These are phyloP conservation scores for Alternaria arborescens DNA, from an alignment of 2,329 filamentous ascomycete species.

Conservation along the genomic window DNA sequence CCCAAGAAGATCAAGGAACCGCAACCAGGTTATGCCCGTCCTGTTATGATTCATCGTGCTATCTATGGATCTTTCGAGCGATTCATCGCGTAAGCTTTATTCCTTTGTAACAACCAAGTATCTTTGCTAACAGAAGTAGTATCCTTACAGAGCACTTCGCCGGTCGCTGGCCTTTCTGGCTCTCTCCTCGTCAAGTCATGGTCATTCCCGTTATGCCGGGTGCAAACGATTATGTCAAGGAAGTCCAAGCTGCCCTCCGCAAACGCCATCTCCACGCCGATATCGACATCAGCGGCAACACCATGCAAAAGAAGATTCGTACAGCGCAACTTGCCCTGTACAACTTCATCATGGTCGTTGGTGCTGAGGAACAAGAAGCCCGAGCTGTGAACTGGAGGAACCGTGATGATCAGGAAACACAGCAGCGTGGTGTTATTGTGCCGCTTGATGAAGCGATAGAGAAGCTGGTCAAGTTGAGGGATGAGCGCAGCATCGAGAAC, in stretches of 20 bases:
- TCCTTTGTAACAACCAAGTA: not conserved
- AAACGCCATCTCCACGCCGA: conserved; percentile 74
- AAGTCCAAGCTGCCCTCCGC: conserved; percentile 75
- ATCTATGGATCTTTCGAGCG: conserved; percentile 76
- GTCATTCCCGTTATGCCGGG: conserved; percentile 80
- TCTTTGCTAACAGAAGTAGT: conserved; percentile 30
- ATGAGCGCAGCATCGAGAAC: conserved; percentile 53
- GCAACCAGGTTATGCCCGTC: conserved; percentile 70
- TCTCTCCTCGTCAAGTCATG: conserved; percentile 82
- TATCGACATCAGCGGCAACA: conserved; percentile 77
- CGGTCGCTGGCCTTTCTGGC: conserved; percentile 90
- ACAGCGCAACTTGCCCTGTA: conserved; percentile 82
- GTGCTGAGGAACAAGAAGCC: conserved; percentile 67
- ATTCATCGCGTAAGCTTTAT: conserved; percentile 64
- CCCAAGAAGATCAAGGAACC: conserved; percentile 40
- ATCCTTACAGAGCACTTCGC: conserved; percentile 86
- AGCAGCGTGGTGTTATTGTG: conserved; percentile 69
- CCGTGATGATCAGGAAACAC: conserved; percentile 68
- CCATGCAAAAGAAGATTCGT: conserved; percentile 88
- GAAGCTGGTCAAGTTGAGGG: conserved; percentile 59
- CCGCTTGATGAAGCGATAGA: conserved; percentile 66
- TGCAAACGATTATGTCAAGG: conserved; percentile 75
- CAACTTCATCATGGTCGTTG: conserved; percentile 81
- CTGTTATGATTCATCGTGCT: conserved; percentile 87
- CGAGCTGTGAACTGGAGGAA: conserved; percentile 71